Evolutionary conservation across 208 protist genomes (phyloP), one percentile per base, ranked within the genome.

Genomic region (Vickermania spadyakhi): DNA sequence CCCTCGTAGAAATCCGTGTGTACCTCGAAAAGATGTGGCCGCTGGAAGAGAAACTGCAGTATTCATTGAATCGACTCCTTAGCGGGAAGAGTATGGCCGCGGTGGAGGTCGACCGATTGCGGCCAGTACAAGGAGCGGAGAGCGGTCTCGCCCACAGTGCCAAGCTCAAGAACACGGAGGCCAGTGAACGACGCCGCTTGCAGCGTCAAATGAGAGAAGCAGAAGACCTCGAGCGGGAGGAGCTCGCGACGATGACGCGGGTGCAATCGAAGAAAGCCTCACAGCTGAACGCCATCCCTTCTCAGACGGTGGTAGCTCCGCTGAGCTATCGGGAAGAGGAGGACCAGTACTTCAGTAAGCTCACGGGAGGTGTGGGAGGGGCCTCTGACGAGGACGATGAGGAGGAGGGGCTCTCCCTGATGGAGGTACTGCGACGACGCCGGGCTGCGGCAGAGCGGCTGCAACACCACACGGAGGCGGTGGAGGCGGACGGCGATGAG

Each of bases 21-120:
- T 96, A 97, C 59, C 61, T 98, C 51, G 91, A 98, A 65, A 97
- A 97, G 78, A 88, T 97, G 60, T 92, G 91, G 75, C 92, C 93
- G 25, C 70, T 98, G 18, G 96, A 98, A 70, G 81, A 96, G 72
- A 97, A 97, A 73, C 77, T 98, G 53, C 94, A 97, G 74, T 98
- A 98, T 73, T 94, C 95, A 51, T 72, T 98, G 45, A 96, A 97
- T 67, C 94, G 94, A 58, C 75, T 97, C 14, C 75, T 98, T 51
- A 91, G 84, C 49, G 84, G 86, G 41, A 88, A 91, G 70, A 77
- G 58, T 41, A 77, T 78, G 25, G 60, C 77, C 18, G 81, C 80
- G 1, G 85, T 80, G 11, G 75, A 81, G 60, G 41, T 91, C 13
- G 72, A 72, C 42, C 72, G 83, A 4, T 69, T 96, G 29, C 82